These are phyloP conservation scores for Chlamydomonas sp. DNA, from an alignment of 139 green algal species.

Conservation along the genomic window DNA sequence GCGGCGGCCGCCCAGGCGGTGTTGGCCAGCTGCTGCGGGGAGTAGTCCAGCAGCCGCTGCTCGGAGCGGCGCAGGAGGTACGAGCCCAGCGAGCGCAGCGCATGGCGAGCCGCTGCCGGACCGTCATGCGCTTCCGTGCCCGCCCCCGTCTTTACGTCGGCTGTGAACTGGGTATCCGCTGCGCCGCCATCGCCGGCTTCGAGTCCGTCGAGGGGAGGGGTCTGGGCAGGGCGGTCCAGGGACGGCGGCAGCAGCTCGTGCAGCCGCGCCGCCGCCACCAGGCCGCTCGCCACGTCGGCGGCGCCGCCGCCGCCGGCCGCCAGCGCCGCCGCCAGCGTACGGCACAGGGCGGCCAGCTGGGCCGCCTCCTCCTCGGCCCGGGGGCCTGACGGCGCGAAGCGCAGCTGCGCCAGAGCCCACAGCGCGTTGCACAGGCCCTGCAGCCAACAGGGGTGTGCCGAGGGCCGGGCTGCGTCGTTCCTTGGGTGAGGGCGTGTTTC, in stretches of 20 bases:
- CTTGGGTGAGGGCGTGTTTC: no score
- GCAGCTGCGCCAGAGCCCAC: slow-evolving; percentile 27
- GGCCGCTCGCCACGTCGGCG: slow-evolving; percentile 20
- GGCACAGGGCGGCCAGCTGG: neutral
- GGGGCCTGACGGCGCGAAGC: neutral
- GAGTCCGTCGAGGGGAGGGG: neutral
- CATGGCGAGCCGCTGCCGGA: neutral
- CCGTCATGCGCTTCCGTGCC: no score
- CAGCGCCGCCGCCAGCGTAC: neutral
- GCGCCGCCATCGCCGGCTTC: neutral
- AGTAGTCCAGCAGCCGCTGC: slow-evolving; percentile 13
- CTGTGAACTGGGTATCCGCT: neutral
- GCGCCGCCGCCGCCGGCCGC: neutral
- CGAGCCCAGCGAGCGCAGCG: neutral
- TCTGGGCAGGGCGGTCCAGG: neutral
- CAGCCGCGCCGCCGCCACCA: slow-evolving; percentile 16
- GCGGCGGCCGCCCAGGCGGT: slow-evolving; percentile 18
- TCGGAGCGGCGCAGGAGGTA: slow-evolving; percentile 12
- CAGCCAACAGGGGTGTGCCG: neutral
- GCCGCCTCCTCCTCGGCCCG: neutral
- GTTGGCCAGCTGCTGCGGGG: slow-evolving; percentile 39
- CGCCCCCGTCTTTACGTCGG: no score
- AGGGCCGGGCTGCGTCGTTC: neutral
- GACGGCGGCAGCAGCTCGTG: neutral
- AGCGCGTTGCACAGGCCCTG: slow-evolving; percentile 47